Percentiles rank a stretch among this genome's conserved stretches.
These are phyloP conservation scores for Calonectria fujianensis DNA, from an alignment of 2,329 filamentous ascomycete species.

Conservation along the genomic window DNA sequence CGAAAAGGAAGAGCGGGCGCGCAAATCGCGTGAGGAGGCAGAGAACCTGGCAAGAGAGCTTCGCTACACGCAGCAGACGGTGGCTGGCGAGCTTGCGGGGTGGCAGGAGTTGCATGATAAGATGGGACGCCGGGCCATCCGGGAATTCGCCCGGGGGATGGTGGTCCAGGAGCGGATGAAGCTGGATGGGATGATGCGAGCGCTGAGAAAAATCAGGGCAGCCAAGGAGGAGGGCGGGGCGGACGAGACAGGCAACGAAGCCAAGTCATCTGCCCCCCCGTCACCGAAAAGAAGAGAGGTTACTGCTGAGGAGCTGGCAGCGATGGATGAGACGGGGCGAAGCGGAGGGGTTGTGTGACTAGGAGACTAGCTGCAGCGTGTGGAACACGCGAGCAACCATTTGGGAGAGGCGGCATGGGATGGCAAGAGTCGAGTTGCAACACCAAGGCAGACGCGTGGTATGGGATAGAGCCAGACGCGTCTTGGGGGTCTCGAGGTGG, in stretches of 20 bases:
- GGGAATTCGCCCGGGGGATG: slow-evolving; percentile 85
- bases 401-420: slow-evolving; percentile 36
- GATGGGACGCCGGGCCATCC: slow-evolving; percentile 83
- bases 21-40: slow-evolving; percentile 81
- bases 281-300: slow-evolving; percentile 40
- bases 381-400: slow-evolving; percentile 42
- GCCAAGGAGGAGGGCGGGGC: slow-evolving; percentile 39
- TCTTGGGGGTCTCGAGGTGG: slow-evolving; percentile 41
- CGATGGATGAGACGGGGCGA: slow-evolving; percentile 42
- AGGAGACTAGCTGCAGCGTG: slow-evolving; percentile 35
- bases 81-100: slow-evolving; percentile 91
- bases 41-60: slow-evolving; percentile 87
- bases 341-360: slow-evolving; percentile 45
- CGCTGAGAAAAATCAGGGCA: slow-evolving; percentile 77
- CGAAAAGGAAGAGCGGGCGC: slow-evolving; percentile 88
- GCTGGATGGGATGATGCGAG: slow-evolving; percentile 86
- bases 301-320: slow-evolving; percentile 46
- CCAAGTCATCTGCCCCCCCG: slow-evolving; percentile 38
- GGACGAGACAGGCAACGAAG: slow-evolving; percentile 44
- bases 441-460: slow-evolving; percentile 52
- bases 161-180: slow-evolving; percentile 87
- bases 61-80: slow-evolving; percentile 93
- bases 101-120: slow-evolving; percentile 94
- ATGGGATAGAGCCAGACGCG: slow-evolving; percentile 49
- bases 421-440: slow-evolving; percentile 43